A percentile compares a stretch with the other conserved stretches of the same genome.
phyloP scores from a whole-genome alignment of 305 asterid genomes.

The Solanum hybrid region DNA sequence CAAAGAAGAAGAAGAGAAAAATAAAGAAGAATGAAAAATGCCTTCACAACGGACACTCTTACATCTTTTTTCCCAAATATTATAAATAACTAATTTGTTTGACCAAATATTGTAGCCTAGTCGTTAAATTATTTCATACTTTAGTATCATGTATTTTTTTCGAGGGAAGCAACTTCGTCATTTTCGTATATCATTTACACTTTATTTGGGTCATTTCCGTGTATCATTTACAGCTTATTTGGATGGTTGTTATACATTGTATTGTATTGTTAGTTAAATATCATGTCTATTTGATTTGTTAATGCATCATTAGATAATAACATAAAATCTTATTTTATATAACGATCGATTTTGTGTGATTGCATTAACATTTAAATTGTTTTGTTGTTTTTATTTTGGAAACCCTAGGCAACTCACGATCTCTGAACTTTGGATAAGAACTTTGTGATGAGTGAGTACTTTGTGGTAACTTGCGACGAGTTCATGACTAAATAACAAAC shows the following conservation, averaged over 20 bases:
- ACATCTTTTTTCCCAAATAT: background rate
- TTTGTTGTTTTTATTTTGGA: background rate
- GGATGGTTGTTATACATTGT: background rate
- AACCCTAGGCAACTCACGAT: too few relatives aligned
- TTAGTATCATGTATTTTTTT: background rate
- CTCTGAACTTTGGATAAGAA: too few relatives aligned
- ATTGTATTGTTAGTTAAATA: background rate
- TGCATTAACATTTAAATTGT: too few relatives aligned
- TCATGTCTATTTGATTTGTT: too few relatives aligned
- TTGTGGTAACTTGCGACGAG: background rate
- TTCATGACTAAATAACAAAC: too few relatives aligned
- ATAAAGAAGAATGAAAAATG: background rate
- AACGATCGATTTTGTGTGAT: background rate
- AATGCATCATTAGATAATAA: background rate
- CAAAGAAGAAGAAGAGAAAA: constrained; percentile 9
- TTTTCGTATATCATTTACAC: background rate
- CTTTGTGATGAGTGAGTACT: background rate
- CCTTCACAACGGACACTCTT: background rate
- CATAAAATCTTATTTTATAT: too few relatives aligned
- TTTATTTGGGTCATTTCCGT: background rate
- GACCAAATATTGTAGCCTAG: background rate
- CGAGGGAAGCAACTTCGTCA: background rate
- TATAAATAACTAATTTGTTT: background rate
- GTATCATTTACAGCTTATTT: background rate
- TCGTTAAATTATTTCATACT: background rate